phyloP scores from a whole-genome alignment of 345 rosid species.

The thale cress (Arabidopsis thaliana) region DNA sequence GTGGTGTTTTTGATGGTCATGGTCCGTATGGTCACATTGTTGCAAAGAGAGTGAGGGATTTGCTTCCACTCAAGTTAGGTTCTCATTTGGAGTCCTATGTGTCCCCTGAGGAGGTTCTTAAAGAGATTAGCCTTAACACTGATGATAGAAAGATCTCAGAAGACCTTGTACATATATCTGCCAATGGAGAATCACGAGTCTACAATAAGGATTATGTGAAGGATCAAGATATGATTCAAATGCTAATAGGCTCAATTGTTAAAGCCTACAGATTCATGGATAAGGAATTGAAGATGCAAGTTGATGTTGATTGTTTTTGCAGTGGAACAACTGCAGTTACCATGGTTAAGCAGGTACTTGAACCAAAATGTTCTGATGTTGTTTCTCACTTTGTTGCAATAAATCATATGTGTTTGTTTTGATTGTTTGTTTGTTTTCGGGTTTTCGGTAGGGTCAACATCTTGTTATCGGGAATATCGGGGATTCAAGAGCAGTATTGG shows the following conservation, averaged over 20 bases:
- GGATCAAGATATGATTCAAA: conserved; percentile 57
- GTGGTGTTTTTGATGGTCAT: conserved; percentile 99
- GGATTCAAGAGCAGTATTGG: conserved; percentile 93
- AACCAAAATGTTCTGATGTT: conserved; percentile 20
- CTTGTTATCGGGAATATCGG: conserved; percentile 86
- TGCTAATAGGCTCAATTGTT: conserved; percentile 67
- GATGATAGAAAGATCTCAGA: conserved; percentile 60
- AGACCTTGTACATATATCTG: conserved; percentile 61
- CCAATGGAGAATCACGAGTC: conserved; percentile 68
- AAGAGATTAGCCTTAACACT: conserved; percentile 67
- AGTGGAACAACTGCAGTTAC: conserved; percentile 95
- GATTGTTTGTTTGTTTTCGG: background rate
- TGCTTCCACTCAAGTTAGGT: conserved; percentile 80
- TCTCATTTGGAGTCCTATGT: conserved; percentile 70
- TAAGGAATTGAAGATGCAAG: conserved; percentile 83
- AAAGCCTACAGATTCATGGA: conserved; percentile 84
- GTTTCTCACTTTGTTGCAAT: conserved; percentile 19
- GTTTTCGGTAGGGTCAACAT: conserved; percentile 68
- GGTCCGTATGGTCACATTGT: conserved; percentile 97
- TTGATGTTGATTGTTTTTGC: conserved; percentile 88
- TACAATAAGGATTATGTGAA: conserved; percentile 58
- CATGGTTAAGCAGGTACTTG: conserved; percentile 77
- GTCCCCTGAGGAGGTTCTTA: conserved; percentile 61
- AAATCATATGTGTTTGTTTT: background rate
- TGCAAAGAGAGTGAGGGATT: conserved; percentile 92